Conservation (phyloP, 2,329 filamentous ascomycete species). For the Diaporthe eres region DNA sequence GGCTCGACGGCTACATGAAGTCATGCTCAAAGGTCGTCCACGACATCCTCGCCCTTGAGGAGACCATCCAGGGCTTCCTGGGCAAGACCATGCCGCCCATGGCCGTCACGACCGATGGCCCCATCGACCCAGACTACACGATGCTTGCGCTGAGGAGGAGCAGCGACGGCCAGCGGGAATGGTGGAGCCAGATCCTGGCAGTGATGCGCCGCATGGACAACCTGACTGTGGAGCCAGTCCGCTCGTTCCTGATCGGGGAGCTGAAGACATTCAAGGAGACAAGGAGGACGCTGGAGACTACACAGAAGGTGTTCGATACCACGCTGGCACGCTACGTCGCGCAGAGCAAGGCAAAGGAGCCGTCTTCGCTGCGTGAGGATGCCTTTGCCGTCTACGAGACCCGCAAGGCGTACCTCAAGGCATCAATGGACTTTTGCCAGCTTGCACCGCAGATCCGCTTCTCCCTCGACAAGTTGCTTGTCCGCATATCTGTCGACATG, state of each 20-base stretch:
- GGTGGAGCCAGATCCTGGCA: conserved; percentile 83
- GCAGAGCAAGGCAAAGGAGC: conserved; percentile 94
- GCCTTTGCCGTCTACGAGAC: conserved; percentile 96
- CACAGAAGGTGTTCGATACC: conserved; percentile 88
- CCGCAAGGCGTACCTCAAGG: conserved; percentile 89
- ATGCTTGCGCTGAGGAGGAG: conserved; percentile 87
- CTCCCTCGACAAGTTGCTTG: conserved; percentile 87
- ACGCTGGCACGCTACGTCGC: conserved; percentile 84
- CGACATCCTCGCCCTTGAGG: conserved; percentile 81
- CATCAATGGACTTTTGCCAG: conserved; percentile 93
- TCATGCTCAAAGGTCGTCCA: conserved; percentile 69
- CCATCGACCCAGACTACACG: conserved; percentile 96
- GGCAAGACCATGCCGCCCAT: conserved; percentile 80
- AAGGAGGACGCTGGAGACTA: conserved; percentile 79
- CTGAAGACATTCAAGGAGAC: conserved; percentile 89
- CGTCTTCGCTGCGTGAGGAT: conserved; percentile 91
- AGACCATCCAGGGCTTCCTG: conserved; percentile 82
- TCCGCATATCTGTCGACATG: conserved; percentile 86
- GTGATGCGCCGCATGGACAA: conserved; percentile 84
- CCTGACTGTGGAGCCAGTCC: conserved; percentile 85
- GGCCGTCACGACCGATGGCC: conserved; percentile 79
- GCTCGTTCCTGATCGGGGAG: conserved; percentile 82
- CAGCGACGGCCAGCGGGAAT: conserved; percentile 88
- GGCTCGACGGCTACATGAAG: conserved; percentile 78
- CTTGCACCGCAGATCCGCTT: conserved; percentile 88